Percentiles rank a stretch among this genome's conserved stretches.
Evolutionary conservation across 176 grass and related monocot species (phyloP).

Genomic region (Tillandsia fasciculata): DNA sequence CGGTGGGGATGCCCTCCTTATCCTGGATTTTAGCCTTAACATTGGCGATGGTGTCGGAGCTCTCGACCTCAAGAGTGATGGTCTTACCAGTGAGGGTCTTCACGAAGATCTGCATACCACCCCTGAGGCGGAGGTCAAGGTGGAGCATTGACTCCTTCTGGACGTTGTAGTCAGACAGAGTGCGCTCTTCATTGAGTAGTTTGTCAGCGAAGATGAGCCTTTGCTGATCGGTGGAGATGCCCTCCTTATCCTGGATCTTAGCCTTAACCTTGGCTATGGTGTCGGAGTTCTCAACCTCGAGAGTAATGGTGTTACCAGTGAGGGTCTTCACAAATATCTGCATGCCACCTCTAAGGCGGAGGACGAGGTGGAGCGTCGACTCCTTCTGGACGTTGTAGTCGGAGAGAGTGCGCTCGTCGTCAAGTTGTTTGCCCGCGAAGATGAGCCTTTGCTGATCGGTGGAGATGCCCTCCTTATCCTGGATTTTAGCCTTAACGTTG

Average conservation of each 20-base stretch:
- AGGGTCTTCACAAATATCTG: neutral
- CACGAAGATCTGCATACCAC: neutral
- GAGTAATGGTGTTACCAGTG: constrained; percentile 10
- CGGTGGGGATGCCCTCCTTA: constrained; percentile 17
- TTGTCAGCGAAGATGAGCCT: constrained; percentile 16
- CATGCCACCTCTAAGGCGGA: neutral
- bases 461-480: too few relatives aligned
- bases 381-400: too few relatives aligned
- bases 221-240: constrained; percentile 15
- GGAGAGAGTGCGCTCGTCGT: too few relatives aligned
- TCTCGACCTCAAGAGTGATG: constrained; percentile 22
- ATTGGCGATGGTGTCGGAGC: constrained; percentile 13
- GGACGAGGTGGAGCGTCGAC: too few relatives aligned
- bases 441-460: too few relatives aligned
- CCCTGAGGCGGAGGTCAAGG: constrained; percentile 1
- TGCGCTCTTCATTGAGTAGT: constrained; percentile 10
- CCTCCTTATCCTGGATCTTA: constrained; percentile 22
- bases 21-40: constrained; percentile 21
- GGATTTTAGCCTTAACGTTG: too few relatives aligned
- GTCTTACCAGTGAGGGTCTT: constrained; percentile 18
- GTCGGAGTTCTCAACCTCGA: constrained; percentile 19
- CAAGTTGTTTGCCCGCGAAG: too few relatives aligned
- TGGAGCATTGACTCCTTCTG: constrained; percentile 11
- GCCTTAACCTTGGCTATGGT: constrained; percentile 16
- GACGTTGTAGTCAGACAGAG: constrained; percentile 16